phyloP scores from a whole-genome alignment of 257 asterid species.

The Primulina tabacum region DNA sequence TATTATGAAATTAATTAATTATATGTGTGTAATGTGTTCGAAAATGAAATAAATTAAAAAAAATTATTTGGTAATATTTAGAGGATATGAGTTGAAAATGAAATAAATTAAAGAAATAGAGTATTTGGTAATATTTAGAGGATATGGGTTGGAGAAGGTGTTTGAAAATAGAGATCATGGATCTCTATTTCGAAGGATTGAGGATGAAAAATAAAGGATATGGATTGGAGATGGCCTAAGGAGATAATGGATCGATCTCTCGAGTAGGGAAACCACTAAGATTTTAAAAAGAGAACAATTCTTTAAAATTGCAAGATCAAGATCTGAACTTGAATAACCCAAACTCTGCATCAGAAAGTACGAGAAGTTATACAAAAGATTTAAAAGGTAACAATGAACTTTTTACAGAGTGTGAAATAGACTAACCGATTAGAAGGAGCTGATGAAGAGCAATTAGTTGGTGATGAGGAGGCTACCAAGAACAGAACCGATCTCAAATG shows the following conservation, averaged over 20 bases:
- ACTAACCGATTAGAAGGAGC: conserved; percentile 83
- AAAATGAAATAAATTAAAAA: too few relatives aligned
- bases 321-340: conserved; percentile 38
- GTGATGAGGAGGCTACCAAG: conserved; percentile 79
- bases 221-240: too few relatives aligned
- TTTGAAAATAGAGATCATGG: too few relatives aligned
- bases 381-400: conserved; percentile 22
- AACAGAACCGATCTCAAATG: conserved; percentile 91
- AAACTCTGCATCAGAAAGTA: not conserved
- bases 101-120: too few relatives aligned
- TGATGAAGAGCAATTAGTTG: conserved; percentile 62
- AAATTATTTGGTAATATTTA: too few relatives aligned
- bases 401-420: conserved; percentile 25
- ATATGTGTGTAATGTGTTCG: too few relatives aligned
- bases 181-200: too few relatives aligned
- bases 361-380: conserved; percentile 12
- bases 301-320: conserved; percentile 25
- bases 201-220: too few relatives aligned
- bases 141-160: too few relatives aligned
- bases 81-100: too few relatives aligned
- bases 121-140: too few relatives aligned
- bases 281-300: not conserved
- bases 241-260: conserved; percentile 27
- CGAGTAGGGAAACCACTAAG: not conserved
- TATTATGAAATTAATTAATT: too few relatives aligned